Conservation (phyloP, 805 yeast genomes). For the Kodamaea hsintzibuensis region DNA sequence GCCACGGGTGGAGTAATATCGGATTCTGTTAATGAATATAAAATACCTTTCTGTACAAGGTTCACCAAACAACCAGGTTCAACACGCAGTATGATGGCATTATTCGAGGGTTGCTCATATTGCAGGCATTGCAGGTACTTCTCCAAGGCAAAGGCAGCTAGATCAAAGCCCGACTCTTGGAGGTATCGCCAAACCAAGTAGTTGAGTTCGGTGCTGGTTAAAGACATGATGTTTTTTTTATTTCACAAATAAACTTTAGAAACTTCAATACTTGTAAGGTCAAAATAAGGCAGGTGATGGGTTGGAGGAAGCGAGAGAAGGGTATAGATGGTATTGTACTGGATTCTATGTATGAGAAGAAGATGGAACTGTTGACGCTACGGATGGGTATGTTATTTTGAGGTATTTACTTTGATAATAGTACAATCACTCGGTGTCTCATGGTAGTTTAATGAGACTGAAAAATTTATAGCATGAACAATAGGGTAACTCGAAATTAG, state of each 20-base stretch:
- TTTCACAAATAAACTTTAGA: neutral
- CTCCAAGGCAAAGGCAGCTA: slow-evolving; percentile 78
- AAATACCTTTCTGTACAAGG: slow-evolving; percentile 82
- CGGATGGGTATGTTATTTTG: too few relatives aligned
- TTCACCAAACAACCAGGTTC: slow-evolving; percentile 83
- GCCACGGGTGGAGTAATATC: slow-evolving; percentile 19
- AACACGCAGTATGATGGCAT: slow-evolving; percentile 44
- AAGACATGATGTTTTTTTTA: slow-evolving; percentile 53
- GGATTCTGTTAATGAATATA: slow-evolving; percentile 71
- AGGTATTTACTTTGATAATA: too few relatives aligned
- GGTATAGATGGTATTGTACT: neutral
- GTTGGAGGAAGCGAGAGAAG: neutral
- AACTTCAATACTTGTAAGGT: too few relatives aligned
- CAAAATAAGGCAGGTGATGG: too few relatives aligned
- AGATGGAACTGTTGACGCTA: too few relatives aligned
- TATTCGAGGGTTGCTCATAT: slow-evolving; percentile 47
- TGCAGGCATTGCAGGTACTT: slow-evolving; percentile 66
- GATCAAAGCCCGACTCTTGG: slow-evolving; percentile 79
- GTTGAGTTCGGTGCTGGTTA: slow-evolving; percentile 81
- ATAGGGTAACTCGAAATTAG: neutral
- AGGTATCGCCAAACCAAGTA: slow-evolving; percentile 91
- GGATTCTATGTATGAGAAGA: too few relatives aligned
- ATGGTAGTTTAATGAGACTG: neutral
- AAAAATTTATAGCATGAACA: neutral
- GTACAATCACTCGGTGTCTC: too few relatives aligned